These are phyloP conservation scores for Pythium phragmiticola DNA, from an alignment of 352 stramenopile genomes.

Conservation along the genomic window DNA sequence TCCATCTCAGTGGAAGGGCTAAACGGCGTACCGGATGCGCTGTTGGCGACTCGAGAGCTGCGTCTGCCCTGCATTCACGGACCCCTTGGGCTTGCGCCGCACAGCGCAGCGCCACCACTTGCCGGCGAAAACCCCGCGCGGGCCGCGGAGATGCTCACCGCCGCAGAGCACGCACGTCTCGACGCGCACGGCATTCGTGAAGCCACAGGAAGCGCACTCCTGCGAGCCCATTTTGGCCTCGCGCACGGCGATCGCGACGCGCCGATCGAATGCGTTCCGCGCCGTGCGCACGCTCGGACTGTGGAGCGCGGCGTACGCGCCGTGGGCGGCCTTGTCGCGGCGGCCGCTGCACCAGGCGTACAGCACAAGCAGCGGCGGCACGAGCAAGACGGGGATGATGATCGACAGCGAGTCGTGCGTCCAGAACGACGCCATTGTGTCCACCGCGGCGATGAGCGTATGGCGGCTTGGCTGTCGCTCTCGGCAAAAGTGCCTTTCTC, in stretches of 20 bases:
- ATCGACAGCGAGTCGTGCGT: constrained; percentile 10
- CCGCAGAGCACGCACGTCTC: constrained; percentile 13
- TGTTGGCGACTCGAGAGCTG: neutral
- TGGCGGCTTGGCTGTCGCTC: too few species aligned
- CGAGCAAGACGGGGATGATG: constrained; percentile 6
- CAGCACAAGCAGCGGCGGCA: constrained; percentile 1
- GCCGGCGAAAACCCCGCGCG: neutral
- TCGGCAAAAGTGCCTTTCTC: too few species aligned
- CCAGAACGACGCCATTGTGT: neutral
- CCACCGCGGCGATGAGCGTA: neutral
- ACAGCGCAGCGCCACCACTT: constrained; percentile 2
- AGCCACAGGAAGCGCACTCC: constrained; percentile 8
- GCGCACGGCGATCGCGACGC: constrained; percentile 16
- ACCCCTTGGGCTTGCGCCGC: neutral
- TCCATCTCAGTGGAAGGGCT: too few species aligned
- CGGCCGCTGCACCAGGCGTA: constrained; percentile 14
- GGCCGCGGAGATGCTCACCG: neutral
- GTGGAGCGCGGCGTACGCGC: constrained; percentile 18
- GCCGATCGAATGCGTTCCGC: constrained; percentile 16
- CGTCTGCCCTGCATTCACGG: neutral
- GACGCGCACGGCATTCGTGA: constrained; percentile 13
- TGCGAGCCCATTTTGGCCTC: constrained; percentile 14
- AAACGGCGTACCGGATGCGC: neutral
- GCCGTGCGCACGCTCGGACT: constrained; percentile 18
- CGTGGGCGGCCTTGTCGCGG: constrained; percentile 8